A percentile compares a stretch with the other conserved stretches of the same genome.
These are phyloP conservation scores for Phytophthora litchii DNA, from an alignment of 352 stramenopile genomes.

Conservation along the genomic window DNA sequence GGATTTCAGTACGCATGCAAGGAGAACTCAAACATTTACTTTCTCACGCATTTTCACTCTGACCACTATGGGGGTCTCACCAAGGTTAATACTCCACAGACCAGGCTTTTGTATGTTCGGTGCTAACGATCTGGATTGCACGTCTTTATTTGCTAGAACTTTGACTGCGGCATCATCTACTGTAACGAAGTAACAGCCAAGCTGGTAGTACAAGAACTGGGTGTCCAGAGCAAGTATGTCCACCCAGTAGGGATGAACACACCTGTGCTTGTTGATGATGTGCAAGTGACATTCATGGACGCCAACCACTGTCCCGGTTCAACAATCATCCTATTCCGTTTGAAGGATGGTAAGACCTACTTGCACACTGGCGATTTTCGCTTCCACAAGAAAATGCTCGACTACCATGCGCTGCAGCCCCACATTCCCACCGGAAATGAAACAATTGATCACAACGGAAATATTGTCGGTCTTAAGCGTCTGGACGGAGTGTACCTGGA, in stretches of 20 bases:
- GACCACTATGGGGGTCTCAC: constrained; percentile 96
- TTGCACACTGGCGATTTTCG: constrained; percentile 94
- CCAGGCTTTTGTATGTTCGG: not conserved
- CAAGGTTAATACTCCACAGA: constrained; percentile 39
- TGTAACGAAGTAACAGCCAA: constrained; percentile 93
- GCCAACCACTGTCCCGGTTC: constrained; percentile 97
- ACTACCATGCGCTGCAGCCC: constrained; percentile 53
- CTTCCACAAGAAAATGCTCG: constrained; percentile 78
- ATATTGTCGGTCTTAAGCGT: constrained; percentile 34
- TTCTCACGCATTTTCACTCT: constrained; percentile 97
- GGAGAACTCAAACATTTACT: constrained; percentile 89
- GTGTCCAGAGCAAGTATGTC: constrained; percentile 91
- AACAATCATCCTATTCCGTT: constrained; percentile 94
- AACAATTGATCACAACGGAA: constrained; percentile 33
- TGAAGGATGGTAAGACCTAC: constrained; percentile 80
- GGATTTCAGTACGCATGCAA: constrained; percentile 86
- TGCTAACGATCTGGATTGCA: no score
- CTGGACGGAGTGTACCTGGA: constrained; percentile 94
- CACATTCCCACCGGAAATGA: constrained; percentile 43
- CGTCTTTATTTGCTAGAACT: constrained; percentile 51
- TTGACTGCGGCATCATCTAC: constrained; percentile 95
- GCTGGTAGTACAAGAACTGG: constrained; percentile 92
- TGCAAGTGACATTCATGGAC: constrained; percentile 95
- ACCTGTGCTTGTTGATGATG: constrained; percentile 77
- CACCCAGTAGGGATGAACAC: constrained; percentile 92